Conservation (phyloP, 176 grass and related monocot genomes). For the Oryza officinalis region DNA sequence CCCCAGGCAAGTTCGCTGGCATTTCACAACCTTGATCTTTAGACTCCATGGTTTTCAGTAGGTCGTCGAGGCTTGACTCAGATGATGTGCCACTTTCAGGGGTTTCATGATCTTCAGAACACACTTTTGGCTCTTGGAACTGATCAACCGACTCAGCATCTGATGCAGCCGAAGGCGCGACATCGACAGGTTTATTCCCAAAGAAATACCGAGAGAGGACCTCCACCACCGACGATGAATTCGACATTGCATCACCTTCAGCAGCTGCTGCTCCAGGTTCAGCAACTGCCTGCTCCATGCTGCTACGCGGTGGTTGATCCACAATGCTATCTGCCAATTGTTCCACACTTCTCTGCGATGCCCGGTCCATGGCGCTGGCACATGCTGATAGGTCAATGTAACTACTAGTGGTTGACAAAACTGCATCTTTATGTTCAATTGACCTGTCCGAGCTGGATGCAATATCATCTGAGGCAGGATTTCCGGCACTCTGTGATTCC, state of each 20-base stretch:
- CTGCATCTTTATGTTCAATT: conserved; percentile 41
- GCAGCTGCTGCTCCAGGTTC: conserved; percentile 24
- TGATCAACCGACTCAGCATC: conserved; percentile 47
- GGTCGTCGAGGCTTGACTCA: conserved; percentile 62
- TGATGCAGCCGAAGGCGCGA: neutral
- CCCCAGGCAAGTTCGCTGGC: conserved; percentile 63
- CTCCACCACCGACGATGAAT: conserved; percentile 47
- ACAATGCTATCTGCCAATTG: neutral
- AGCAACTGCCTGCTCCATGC: conserved; percentile 8
- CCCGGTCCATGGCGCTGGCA: conserved; percentile 23
- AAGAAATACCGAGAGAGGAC: conserved; percentile 64
- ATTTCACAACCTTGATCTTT: conserved; percentile 73
- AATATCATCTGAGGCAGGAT: conserved; percentile 53
- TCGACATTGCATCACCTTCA: conserved; percentile 30
- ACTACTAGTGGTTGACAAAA: conserved; percentile 44
- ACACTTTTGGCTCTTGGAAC: conserved; percentile 34
- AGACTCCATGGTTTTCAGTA: conserved; percentile 76
- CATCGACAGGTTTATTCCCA: conserved; percentile 21
- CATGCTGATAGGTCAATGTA: conserved; percentile 39
- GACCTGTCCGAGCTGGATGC: conserved; percentile 81
- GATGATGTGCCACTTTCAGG: conserved; percentile 20
- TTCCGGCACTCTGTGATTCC: conserved; percentile 11
- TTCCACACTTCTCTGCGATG: conserved; percentile 31
- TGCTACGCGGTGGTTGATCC: conserved; percentile 25
- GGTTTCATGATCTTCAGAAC: conserved; percentile 38